A percentile compares a stretch with the other conserved stretches of the same genome.
Evolutionary conservation across 148 eudicot species (phyloP).

Genomic region (Cornus controversa): DNA sequence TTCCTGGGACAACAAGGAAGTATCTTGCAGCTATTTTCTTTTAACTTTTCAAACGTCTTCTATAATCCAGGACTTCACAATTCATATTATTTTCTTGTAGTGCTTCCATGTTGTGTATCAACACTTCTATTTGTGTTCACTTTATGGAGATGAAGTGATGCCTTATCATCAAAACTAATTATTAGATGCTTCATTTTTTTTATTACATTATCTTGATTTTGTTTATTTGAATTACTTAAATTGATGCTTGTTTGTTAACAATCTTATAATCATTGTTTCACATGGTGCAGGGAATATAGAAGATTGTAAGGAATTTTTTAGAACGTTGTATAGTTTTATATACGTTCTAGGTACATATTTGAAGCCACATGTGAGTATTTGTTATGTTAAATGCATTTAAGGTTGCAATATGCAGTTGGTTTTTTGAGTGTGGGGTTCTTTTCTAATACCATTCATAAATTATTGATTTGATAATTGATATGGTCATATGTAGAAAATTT

Average conservation of each 20-base stretch:
- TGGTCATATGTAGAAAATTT: not conserved
- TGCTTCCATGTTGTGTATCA: not conserved
- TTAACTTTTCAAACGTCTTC: not conserved
- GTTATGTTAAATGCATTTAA: not conserved
- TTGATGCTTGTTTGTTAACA: not conserved
- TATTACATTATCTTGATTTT: not conserved
- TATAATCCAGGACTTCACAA: not conserved
- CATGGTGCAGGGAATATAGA: constrained; percentile 68
- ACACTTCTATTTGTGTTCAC: not conserved
- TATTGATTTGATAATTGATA: not conserved
- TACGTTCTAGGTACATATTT: constrained; percentile 77
- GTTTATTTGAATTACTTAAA: not conserved
- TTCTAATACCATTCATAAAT: not conserved
- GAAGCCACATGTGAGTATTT: constrained; percentile 89
- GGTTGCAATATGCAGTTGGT: not conserved
- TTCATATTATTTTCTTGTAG: not conserved
- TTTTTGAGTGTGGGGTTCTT: not conserved
- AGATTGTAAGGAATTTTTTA: constrained; percentile 65
- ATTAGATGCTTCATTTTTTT: not conserved
- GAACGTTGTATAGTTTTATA: constrained; percentile 61
- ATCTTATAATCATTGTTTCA: constrained; percentile 13
- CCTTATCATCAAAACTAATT: too few relatives aligned
- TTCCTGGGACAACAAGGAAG: not conserved
- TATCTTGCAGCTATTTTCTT: not conserved
- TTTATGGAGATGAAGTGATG: not conserved